Base-by-base conservation (phyloP, 495 filamentous ascomycete species). In the Podospora sp. region DNA sequence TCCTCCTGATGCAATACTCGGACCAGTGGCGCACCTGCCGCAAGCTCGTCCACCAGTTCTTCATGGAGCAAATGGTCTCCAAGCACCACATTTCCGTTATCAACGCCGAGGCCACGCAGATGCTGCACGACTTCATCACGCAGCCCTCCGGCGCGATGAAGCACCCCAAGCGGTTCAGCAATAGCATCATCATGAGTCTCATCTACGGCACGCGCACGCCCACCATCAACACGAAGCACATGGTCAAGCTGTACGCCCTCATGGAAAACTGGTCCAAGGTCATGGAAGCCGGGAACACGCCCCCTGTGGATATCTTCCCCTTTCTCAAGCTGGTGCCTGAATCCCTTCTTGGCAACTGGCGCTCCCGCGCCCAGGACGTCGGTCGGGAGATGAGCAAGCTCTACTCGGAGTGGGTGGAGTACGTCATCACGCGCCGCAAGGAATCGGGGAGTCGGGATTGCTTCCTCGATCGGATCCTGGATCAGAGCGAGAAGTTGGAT, bases 261-360 rank as follows among this genome's bases (percentile, higher is more conserved):
- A 81, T 86, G 80, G 80, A 83, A n/a, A 70, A 77, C 9, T 85
- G 80, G 80, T 78, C 80, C 18, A 65, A 76, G 62, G 68, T 85
- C 1, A 80, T 83, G 68, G 83, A 85, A 65, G 56, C 76, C 0
- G 84, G 83, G 12, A 79, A 80, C 1, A 85, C 81, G 9, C 84
- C 84, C 0, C 84, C 84, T 4, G 79, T 86, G 0, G 83, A 86
- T 62, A 71, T 80, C 14, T 82, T 79, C 57, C 82, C 83, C 2
- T 70, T 78, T 16, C 64, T 86, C 26, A 75, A 81, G 25, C 71
- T 60, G 1, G 53, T 86, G 14, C 84, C 84, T 0, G 70, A 86
- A 70, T 46, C 33, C 0, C 65, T 83, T 0, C 71, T 84, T 8
- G 73, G 75, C 0, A 81, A 76, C 25, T 86, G 81, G 80, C 63